Evolutionary conservation across 75 land plant genomes (phyloP), one percentile per base, ranked within the genome.

Genomic region (Isoetes taiwanensis): DNA sequence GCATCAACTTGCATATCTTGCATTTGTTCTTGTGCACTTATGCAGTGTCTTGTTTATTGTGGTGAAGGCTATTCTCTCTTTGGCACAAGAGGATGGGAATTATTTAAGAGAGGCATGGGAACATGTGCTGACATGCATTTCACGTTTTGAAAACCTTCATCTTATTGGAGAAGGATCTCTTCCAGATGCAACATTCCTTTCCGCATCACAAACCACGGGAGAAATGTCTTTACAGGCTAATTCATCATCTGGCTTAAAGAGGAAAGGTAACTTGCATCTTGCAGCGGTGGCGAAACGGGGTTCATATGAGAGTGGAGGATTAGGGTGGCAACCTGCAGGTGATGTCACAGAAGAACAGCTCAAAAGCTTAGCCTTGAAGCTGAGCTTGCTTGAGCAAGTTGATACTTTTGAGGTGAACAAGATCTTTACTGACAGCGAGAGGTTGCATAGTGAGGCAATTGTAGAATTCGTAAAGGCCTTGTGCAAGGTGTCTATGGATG

Each of bases 381-480:
- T 46, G 8, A 19, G 16, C 16, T 6, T 54, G 10, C 71, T 84
- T 26, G 85, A 78, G 20, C 85, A 84, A 69, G 72, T 84, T 61
- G 88, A 81, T 17, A 80, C 28, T 43, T 81, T 77, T 74, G 88
- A 84, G 76, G 62, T 84, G 54, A 84, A 84, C 32, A 80, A 78
- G 46, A 77, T 84, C 19, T 84, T 81, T 48, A 78, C 78, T 35
- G 78, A 80, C 52, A 84, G 88, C 37, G 73, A 81, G 57, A 75
- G 76, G 63, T 67, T 84, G 66, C 80, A 81, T 67, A 74, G 85
- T 78, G 88, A 84, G 41, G 85, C 85, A 34, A 84, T 84, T 62
- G 88, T 81, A 33, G 78, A 80, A 54, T 84, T 84, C 78, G 88
- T 84, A 28, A 81, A 67, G 53, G 88, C 88, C 5, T 69, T 84